Conservation (phyloP, 495 filamentous ascomycete species). For the Penicillium fimorum region DNA sequence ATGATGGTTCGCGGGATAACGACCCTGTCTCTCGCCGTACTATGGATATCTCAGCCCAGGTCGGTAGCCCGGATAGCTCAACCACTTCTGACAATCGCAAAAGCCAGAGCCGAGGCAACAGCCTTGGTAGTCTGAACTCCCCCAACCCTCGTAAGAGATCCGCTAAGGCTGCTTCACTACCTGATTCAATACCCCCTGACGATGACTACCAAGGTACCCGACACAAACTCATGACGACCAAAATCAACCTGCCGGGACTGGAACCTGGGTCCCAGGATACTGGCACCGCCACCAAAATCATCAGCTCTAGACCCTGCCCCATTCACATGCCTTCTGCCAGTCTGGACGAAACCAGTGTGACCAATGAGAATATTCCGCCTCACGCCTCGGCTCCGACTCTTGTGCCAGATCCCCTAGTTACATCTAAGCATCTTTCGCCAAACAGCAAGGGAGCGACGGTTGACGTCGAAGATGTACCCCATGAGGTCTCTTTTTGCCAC, state of each 20-base stretch:
- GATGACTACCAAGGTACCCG: neutral
- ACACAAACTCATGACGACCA: neutral
- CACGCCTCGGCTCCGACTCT: neutral
- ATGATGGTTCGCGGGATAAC: neutral
- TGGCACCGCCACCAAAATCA: neutral
- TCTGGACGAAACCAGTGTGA: neutral
- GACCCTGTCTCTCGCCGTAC: neutral
- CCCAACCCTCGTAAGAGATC: slow-evolving; percentile 25
- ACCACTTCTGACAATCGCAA: slow-evolving; percentile 16
- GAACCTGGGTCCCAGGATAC: neutral
- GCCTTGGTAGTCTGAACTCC: neutral
- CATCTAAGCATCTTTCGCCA: neutral
- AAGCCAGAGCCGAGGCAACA: slow-evolving; percentile 15
- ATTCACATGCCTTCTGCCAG: slow-evolving; percentile 15
- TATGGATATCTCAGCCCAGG: neutral
- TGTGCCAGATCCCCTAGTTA: slow-evolving; percentile 4
- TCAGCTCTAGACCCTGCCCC: slow-evolving; percentile 2
- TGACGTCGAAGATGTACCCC: neutral
- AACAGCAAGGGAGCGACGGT: neutral
- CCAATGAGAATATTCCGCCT: neutral
- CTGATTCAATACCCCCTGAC: slow-evolving; percentile 19
- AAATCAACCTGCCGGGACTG: neutral
- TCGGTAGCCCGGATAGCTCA: neutral
- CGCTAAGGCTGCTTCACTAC: slow-evolving; percentile 28
- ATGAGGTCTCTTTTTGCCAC: neutral